These are phyloP conservation scores for Thuidium tamariscinum DNA, from an alignment of 225 moss, liverwort and hornwort genomes.

Conservation along the genomic window DNA sequence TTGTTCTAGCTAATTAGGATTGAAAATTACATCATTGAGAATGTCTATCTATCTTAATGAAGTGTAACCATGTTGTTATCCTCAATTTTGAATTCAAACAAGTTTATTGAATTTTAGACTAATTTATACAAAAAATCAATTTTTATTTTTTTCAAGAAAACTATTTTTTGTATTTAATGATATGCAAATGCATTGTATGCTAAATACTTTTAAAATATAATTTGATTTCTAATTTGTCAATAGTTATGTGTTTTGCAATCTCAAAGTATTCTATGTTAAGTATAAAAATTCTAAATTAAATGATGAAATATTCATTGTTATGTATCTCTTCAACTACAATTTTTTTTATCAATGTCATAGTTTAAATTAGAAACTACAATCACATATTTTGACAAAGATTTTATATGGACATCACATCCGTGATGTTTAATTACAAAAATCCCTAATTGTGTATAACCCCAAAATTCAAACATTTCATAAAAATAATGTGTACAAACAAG, in stretches of 20 bases:
- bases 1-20: fast-evolving
- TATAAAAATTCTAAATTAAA: neutral
- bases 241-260: fast-evolving
- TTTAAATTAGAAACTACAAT: neutral
- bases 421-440: fast-evolving
- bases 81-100: fast-evolving
- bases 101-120: neutral
- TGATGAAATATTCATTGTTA: fast-evolving
- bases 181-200: neutral
- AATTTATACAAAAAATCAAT: fast-evolving
- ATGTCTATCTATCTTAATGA: neutral
- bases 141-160: neutral
- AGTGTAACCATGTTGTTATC: neutral
- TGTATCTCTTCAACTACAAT: neutral
- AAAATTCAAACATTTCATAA: too few species aligned
- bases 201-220: fast-evolving
- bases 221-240: neutral
- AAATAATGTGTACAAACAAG: too few species aligned
- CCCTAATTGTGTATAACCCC: too few species aligned
- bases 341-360: too few species aligned
- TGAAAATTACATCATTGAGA: too few species aligned
- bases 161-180: neutral
- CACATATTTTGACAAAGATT: neutral
- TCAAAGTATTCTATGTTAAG: fast-evolving
- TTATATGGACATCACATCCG: neutral